Evolutionary conservation across 768 basidiomycete genomes (phyloP), one percentile per base, ranked within the genome.

Genomic region (Hortiboletus campestris): DNA sequence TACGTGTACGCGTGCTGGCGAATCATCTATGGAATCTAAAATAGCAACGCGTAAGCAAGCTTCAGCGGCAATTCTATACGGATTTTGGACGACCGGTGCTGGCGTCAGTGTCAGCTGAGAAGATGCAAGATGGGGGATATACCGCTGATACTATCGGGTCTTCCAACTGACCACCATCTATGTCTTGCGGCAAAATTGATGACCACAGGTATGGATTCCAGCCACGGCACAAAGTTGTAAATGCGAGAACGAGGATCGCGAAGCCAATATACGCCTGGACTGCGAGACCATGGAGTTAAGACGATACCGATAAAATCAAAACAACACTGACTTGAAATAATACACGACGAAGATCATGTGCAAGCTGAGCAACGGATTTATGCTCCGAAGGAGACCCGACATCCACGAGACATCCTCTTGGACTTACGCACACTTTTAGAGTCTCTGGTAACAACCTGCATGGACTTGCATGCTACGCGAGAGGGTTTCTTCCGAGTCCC

Each of bases 191-290:
- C 93, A 64, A 98, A 98, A 44, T 94, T 85, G 6, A 79, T 81
- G 6, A 94, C 84, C 54, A 82, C 75, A 0, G 94, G 92, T 44
- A 99, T 81, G 2, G 72, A 69, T 70, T 91, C 82, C 6, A 97
- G 74, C 66, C 79, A 82, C 4, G 85, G 82, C 0, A 84, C 71
- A 66, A 93, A 98, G 65, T 95, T 95, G 73, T 90, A 95, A 14
- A 92, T 87, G 6, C 84, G 79, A 0, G 93, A 89, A 17, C 89
- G 79, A 1, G 92, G 90, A 66, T 98, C 94, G 63, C 85, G 84
- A 2, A 97, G 73, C 86, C 91, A 91, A 62, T 94, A 91, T 1
- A 95, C 87, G 11, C 91, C 91, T 6, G 89, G 91, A 61, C 94
- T 97, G 20, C 10, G 36, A 49, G 46, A 32, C 8, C 48, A 31